These are phyloP conservation scores for Quercus agrifolia DNA, from an alignment of 306 rosid genomes.

Conservation along the genomic window DNA sequence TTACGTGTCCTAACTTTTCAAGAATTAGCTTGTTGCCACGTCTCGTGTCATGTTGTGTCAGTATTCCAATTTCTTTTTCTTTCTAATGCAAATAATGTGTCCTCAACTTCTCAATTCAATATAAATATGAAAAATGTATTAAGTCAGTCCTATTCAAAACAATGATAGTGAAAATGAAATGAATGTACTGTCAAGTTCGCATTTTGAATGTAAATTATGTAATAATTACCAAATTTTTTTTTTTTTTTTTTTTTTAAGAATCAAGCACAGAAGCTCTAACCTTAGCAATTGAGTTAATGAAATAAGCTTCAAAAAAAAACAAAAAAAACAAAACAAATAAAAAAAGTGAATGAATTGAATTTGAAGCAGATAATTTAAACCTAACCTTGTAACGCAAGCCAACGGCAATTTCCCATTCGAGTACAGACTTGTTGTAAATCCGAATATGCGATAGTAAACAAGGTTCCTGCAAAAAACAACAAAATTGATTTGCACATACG, in stretches of 20 bases:
- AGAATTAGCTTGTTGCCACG: no score
- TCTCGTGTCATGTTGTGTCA: neutral
- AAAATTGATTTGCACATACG: neutral
- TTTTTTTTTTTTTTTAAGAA: neutral
- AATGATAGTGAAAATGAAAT: no score
- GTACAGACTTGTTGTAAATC: constrained; percentile 90
- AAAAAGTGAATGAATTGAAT: neutral
- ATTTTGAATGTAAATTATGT: neutral
- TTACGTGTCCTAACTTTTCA: no score
- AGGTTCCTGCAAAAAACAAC: constrained; percentile 57
- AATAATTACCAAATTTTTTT: neutral
- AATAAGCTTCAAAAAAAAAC: neutral
- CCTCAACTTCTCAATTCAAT: no score
- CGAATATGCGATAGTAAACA: constrained; percentile 80
- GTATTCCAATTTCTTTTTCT: neutral
- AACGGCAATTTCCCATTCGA: constrained; percentile 93
- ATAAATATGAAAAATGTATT: no score
- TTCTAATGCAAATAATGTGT: neutral
- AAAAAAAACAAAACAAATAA: neutral
- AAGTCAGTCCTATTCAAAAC: no score
- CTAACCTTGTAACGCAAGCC: constrained; percentile 93
- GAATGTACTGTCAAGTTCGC: neutral
- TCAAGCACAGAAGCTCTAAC: neutral
- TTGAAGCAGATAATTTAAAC: neutral
- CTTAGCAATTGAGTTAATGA: neutral